Evolutionary conservation across 2,329 filamentous ascomycete genomes (phyloP), one percentile per base, ranked within the genome.

Genomic region (Camillea tinctor): DNA sequence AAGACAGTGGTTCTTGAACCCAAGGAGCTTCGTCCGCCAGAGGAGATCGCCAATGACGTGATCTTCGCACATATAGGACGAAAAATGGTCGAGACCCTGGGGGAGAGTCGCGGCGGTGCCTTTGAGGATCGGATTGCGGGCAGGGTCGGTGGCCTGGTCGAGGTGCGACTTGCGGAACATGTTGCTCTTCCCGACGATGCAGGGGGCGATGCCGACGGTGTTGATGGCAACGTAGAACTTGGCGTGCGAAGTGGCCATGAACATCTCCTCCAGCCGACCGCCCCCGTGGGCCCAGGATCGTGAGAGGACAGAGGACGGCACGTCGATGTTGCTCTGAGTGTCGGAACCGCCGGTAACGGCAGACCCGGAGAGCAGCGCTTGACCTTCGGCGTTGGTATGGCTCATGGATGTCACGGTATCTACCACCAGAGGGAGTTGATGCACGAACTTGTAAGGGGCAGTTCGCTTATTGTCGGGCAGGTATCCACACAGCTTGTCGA

Each of bases 191-290:
- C 95, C 95, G 21, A 98, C 89, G 60, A 96, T 90, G 75, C 95
- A 99, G 8, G 96, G 95, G 0, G 95, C 95, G 56, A 98, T 79
- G 3, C 90, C 84, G 17, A 97, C 92, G 0, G 92, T 91, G 76
- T 98, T 98, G 82, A 99, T 99, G 62, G 94, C 95, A 8, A 89
- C 90, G 79, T 99, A 99, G 81, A 99, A 98, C 73, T 99, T 99
- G 68, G 93, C 92, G 74, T 99, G 95, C 0, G 92, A 87, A 0
- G 93, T 95, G 0, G 92, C 89, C 83, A 99, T 90, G 78, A 98
- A 99, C 75, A 94, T 87, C 73, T 99, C 95, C 73, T 99, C 95
- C 0, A 99, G 82, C 0, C 93, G 85, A 5, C 93, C 93, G 21
- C 96, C 95, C 40, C 88, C 88, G 49, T 79, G 76, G 8, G 72